These are phyloP conservation scores for Nepenthes gracilis DNA, from an alignment of 148 eudicot genomes.

Conservation along the genomic window DNA sequence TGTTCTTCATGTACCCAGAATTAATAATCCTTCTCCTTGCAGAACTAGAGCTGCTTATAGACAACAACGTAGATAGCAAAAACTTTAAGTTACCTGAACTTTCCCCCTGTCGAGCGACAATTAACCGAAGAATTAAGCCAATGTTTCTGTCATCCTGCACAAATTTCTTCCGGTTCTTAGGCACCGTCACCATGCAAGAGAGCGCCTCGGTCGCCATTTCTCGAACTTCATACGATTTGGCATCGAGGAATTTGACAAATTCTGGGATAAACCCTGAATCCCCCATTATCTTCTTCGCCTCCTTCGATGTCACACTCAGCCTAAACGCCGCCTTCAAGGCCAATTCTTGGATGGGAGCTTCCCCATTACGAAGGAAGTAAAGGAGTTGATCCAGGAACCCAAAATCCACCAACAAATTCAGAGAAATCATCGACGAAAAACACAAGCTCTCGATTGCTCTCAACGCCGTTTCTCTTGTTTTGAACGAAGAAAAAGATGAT, in stretches of 20 bases:
- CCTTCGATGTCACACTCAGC: constrained; percentile 50
- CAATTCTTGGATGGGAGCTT: constrained; percentile 56
- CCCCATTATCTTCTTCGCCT: constrained; percentile 78
- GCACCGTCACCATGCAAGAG: constrained; percentile 33
- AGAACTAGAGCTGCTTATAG: constrained; percentile 41
- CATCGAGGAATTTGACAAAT: constrained; percentile 53
- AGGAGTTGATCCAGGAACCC: constrained; percentile 55
- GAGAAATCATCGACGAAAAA: constrained; percentile 16
- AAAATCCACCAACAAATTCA: constrained; percentile 32
- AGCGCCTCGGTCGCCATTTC: constrained; percentile 76
- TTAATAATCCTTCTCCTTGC: constrained; percentile 53
- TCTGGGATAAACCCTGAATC: constrained; percentile 74
- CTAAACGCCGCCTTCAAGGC: constrained; percentile 55
- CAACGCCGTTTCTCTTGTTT: constrained; percentile 49
- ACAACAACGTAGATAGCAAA: constrained; percentile 40
- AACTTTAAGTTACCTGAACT: constrained; percentile 37
- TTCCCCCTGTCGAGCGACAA: constrained; percentile 31
- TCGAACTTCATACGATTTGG: constrained; percentile 59
- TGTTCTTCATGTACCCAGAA: constrained; percentile 56
- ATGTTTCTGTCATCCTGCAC: constrained; percentile 51
- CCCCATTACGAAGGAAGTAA: constrained; percentile 50
- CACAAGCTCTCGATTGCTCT: constrained; percentile 48
- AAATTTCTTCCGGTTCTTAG: constrained; percentile 65
- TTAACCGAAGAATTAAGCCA: constrained; percentile 41
- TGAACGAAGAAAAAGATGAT: constrained; percentile 22